phyloP scores from a whole-genome alignment of 192 early-diverging fungal genomes.

The Mortierella hygrophila region DNA sequence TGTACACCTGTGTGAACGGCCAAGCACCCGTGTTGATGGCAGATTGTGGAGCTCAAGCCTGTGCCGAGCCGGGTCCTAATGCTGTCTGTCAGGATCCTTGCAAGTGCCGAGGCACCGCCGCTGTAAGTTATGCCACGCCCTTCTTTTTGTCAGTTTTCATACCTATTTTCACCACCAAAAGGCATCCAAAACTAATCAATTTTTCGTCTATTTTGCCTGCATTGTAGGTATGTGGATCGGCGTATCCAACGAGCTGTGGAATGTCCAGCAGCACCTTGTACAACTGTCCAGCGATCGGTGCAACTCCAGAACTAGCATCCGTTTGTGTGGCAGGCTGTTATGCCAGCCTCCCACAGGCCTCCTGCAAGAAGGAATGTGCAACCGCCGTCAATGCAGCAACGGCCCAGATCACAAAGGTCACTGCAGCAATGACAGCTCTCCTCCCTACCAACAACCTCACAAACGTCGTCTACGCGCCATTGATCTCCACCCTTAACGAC shows the following conservation, averaged over 20 bases:
- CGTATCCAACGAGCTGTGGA: neutral
- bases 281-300: neutral
- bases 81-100: slow-evolving; percentile 10
- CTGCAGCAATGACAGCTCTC: neutral
- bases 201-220: neutral
- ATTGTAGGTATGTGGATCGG: neutral
- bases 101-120: neutral
- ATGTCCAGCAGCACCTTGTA: neutral
- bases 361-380: neutral
- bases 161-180: neutral
- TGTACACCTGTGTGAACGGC: slow-evolving; percentile 16
- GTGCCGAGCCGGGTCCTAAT: neutral
- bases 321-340: neutral
- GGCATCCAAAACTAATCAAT: neutral
- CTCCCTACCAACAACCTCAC: neutral
- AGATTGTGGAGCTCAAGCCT: neutral
- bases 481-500: neutral
- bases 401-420: neutral
- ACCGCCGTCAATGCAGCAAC: neutral
- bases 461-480: neutral
- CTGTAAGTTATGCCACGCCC: neutral
- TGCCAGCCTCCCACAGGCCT: neutral
- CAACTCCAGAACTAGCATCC: neutral
- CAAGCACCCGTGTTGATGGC: neutral
- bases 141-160: neutral